These are phyloP conservation scores for Talaromyces atroroseus DNA, from an alignment of 2,329 filamentous ascomycete genomes.

Conservation along the genomic window DNA sequence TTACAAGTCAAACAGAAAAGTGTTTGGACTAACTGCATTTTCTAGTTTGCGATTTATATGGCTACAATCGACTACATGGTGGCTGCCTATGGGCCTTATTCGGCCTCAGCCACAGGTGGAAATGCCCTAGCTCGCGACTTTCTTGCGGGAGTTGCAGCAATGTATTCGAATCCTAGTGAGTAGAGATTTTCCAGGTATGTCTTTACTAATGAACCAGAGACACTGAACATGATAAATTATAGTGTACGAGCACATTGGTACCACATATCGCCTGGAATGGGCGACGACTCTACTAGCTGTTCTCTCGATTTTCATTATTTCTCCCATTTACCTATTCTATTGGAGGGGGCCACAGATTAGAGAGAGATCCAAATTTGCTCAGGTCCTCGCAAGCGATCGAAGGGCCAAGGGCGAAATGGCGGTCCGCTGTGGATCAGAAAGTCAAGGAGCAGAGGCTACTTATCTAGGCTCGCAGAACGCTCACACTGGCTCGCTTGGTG, in stretches of 20 bases:
- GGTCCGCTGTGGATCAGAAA: constrained; percentile 14
- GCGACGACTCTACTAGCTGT: constrained; percentile 57
- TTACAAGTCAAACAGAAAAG: background rate
- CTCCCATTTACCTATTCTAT: constrained; percentile 62
- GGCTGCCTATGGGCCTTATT: constrained; percentile 58
- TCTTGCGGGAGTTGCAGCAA: constrained; percentile 56
- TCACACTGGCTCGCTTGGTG: constrained; percentile 6
- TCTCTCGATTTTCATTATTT: constrained; percentile 56
- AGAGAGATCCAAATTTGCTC: constrained; percentile 57
- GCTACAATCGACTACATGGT: constrained; percentile 65
- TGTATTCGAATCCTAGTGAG: constrained; percentile 51
- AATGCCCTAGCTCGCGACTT: constrained; percentile 62
- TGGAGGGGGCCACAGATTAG: constrained; percentile 56
- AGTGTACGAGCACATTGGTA: constrained; percentile 47
- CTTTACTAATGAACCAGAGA: background rate
- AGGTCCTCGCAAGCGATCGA: constrained; percentile 49
- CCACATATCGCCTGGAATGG: constrained; percentile 48
- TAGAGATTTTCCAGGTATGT: background rate
- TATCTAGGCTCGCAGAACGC: constrained; percentile 9
- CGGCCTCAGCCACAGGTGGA: constrained; percentile 60
- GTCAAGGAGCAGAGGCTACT: constrained; percentile 12
- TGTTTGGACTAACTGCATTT: background rate
- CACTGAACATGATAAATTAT: background rate
- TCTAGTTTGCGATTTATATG: constrained; percentile 51
- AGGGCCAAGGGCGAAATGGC: constrained; percentile 19